phyloP scores from a whole-genome alignment of 148 eudicot species.

The Cornus kousa region DNA sequence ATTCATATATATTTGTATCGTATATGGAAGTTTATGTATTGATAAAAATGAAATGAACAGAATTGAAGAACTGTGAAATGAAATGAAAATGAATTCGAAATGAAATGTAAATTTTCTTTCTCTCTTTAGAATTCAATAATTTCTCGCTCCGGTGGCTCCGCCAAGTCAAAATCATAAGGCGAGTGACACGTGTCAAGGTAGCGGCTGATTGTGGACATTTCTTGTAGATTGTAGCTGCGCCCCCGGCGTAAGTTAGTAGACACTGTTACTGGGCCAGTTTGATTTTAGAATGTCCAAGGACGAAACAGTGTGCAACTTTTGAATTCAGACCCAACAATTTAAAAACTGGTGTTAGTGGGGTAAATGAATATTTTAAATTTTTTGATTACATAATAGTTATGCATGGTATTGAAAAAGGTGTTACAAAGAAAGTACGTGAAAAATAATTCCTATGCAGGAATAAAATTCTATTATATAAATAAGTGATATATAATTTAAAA shows the following conservation, averaged over 20 bases:
- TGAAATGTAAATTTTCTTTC: conserved; percentile 10
- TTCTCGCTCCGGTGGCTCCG: conserved; percentile 38
- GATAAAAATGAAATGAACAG: conserved; percentile 4
- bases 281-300: too few species aligned
- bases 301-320: too few species aligned
- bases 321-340: too few species aligned
- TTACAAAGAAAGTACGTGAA: too few species aligned
- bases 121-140: conserved; percentile 5
- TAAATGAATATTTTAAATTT: too few species aligned
- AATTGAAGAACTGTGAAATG: conserved; percentile 23
- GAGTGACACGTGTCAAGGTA: conserved; percentile 25
- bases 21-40: background rate
- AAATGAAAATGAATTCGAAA: conserved; percentile 39
- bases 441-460: too few species aligned
- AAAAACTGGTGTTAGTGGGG: too few species aligned
- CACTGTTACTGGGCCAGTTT: background rate
- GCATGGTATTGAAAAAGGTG: too few species aligned
- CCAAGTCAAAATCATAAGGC: conserved; percentile 30
- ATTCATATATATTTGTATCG: background rate
- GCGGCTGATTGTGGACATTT: background rate
- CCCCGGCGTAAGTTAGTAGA: background rate
- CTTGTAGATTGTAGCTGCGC: background rate
- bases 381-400: too few species aligned
- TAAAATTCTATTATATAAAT: too few species aligned
- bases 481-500: too few species aligned